These are phyloP conservation scores for Saccharomycopsis sp. DNA, from an alignment of 805 yeast genomes.

Conservation along the genomic window DNA sequence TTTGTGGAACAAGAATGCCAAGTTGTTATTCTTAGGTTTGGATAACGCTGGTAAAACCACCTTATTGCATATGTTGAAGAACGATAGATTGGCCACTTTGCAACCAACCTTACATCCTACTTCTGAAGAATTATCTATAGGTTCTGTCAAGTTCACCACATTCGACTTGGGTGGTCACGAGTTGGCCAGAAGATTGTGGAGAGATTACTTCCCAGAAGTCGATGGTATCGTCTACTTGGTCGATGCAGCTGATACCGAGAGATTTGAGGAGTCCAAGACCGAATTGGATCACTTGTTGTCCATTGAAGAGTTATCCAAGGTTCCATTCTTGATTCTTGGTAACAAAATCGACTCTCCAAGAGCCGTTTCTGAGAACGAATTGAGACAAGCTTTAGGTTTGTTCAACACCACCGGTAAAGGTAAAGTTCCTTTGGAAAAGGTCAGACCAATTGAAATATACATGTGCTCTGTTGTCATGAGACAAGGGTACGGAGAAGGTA, in stretches of 20 bases:
- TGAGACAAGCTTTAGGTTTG: constrained; percentile 84
- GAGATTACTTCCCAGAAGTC: constrained; percentile 98
- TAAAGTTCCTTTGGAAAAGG: constrained; percentile 55
- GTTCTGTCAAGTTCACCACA: constrained; percentile 93
- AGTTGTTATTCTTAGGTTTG: constrained; percentile 88
- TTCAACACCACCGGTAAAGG: constrained; percentile 89
- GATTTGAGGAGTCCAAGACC: constrained; percentile 90
- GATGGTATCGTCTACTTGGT: constrained; percentile 94
- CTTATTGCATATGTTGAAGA: constrained; percentile 75
- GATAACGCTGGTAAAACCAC: constrained; percentile 99
- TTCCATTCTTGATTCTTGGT: constrained; percentile 91
- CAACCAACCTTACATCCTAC: constrained; percentile 99
- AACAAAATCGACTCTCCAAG: constrained; percentile 92
- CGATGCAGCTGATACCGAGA: constrained; percentile 94
- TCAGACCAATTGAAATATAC: constrained; percentile 90
- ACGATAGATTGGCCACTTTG: constrained; percentile 94
- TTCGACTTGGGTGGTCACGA: constrained; percentile 98
- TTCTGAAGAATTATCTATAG: constrained; percentile 95
- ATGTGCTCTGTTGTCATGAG: constrained; percentile 99
- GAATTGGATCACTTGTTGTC: constrained; percentile 90
- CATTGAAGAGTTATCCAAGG: constrained; percentile 83
- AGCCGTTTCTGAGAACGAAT: constrained; percentile 92
- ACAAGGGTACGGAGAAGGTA: constrained; percentile 97
- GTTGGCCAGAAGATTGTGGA: constrained; percentile 99
- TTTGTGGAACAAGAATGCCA: constrained; percentile 91